Evolutionary conservation across 768 basidiomycete genomes (phyloP).

Genomic region (Favolaschia claudopus): DNA sequence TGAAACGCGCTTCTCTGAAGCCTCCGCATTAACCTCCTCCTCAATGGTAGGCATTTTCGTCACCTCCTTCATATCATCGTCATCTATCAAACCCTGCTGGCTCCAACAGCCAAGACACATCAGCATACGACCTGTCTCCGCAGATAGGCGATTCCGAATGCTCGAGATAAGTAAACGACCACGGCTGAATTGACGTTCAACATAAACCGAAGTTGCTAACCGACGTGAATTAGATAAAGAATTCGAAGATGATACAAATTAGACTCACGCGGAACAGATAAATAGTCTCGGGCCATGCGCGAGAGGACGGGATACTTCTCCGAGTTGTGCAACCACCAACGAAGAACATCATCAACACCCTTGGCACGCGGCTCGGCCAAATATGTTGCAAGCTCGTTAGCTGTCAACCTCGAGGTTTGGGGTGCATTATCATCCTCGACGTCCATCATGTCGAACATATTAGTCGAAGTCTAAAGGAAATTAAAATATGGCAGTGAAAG

Average conservation of each 20-base stretch:
- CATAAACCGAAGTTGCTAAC: conserved; percentile 40
- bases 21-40: not conserved
- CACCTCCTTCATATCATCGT: conserved; percentile 28
- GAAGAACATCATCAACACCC: conserved; percentile 24
- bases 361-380: conserved; percentile 30
- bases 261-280: conserved; percentile 37
- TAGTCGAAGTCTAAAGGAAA: not conserved
- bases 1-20: not conserved
- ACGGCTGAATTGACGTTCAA: conserved; percentile 39
- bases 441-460: not conserved
- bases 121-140: conserved; percentile 30
- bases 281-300: no score
- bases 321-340: conserved; percentile 34
- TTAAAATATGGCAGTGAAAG: not conserved
- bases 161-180: conserved; percentile 36
- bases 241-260: not conserved
- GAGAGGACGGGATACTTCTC: conserved; percentile 31
- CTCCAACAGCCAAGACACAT: conserved; percentile 37
- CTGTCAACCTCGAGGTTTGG: not conserved
- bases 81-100: conserved; percentile 27
- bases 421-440: not conserved
- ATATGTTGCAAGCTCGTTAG: conserved; percentile 34
- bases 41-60: conserved; percentile 21
- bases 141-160: conserved; percentile 31
- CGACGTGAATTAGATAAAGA: not conserved